Percentiles rank a stretch among this genome's conserved stretches.
Conservation (phyloP, 2,329 filamentous ascomycete species). For the Aureobasidium uvarum region DNA sequence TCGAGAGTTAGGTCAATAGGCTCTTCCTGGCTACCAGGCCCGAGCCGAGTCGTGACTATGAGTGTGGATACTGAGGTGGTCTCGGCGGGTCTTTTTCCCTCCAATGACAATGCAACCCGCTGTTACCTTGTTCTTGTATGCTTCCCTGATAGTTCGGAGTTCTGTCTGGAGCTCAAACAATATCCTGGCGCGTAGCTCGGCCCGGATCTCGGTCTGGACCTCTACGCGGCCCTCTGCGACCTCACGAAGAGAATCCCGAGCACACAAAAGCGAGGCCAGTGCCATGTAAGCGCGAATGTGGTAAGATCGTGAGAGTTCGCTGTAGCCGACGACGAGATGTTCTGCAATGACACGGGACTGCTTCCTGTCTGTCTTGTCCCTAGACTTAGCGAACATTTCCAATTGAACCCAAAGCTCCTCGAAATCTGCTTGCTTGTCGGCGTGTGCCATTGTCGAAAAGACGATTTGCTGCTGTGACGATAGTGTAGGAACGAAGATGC, state of each 20-base stretch:
- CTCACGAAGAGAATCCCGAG: neutral
- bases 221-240: constrained; percentile 26
- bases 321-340: neutral
- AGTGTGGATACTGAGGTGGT: neutral
- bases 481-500: neutral
- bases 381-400: neutral
- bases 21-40: neutral
- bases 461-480: neutral
- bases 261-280: neutral
- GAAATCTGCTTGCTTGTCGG: neutral
- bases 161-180: neutral
- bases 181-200: neutral
- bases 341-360: neutral
- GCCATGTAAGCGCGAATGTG: neutral
- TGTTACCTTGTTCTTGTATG: neutral
- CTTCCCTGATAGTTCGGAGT: neutral
- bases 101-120: neutral
- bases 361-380: neutral
- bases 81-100: neutral
- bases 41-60: neutral
- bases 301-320: neutral
- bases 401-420: neutral
- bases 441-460: neutral
- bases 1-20: neutral
- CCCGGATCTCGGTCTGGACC: constrained; percentile 30